Evolutionary conservation across 371 early-diverging fungal species (phyloP), one percentile per base, ranked within the genome.

Genomic region (Sporodiniella umbellata): DNA sequence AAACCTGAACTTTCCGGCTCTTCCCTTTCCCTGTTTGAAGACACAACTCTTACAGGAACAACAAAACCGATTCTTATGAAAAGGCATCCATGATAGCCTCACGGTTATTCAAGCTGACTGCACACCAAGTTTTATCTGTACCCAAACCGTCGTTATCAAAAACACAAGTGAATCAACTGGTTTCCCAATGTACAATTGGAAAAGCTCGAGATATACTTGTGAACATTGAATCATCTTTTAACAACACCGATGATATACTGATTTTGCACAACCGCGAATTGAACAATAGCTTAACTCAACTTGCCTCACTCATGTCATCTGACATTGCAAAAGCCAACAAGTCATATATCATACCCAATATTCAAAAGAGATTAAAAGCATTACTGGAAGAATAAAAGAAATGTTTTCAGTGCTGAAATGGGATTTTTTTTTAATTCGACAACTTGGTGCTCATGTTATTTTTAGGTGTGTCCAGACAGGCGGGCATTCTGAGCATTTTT

Each of bases 11-110:
- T n/a, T n/a, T n/a, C n/a, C n/a, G n/a, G n/a, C n/a, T n/a, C n/a
- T n/a, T n/a, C n/a, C n/a, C n/a, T n/a, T n/a, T n/a, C n/a, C n/a
- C n/a, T n/a, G n/a, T n/a, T n/a, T n/a, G n/a, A n/a, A n/a, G n/a
- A n/a, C n/a, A n/a, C n/a, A n/a, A n/a, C n/a, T n/a, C n/a, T n/a
- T n/a, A n/a, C n/a, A n/a, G n/a, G n/a, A n/a, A n/a, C 45, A 56
- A 45, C 26, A 45, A 49, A 42, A 45, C 53, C 10, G 42, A 48
- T 26, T 15, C 40, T 19, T 17, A 47, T 23, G 57, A 57, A 18
- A 57, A 51, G 24, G 46, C 57, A 26, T 52, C 48, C 38, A 52
- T 53, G 43, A 24, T 56, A 23, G 51, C 46, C 47, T 46, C 58
- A 39, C 37, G 45, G 11, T 24, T 58, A 11, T 58, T 58, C 35